Evolutionary conservation across 164 flowering plant genomes (phyloP), one percentile per base, ranked within the genome.

Genomic region (Chimonanthus salicifolius): DNA sequence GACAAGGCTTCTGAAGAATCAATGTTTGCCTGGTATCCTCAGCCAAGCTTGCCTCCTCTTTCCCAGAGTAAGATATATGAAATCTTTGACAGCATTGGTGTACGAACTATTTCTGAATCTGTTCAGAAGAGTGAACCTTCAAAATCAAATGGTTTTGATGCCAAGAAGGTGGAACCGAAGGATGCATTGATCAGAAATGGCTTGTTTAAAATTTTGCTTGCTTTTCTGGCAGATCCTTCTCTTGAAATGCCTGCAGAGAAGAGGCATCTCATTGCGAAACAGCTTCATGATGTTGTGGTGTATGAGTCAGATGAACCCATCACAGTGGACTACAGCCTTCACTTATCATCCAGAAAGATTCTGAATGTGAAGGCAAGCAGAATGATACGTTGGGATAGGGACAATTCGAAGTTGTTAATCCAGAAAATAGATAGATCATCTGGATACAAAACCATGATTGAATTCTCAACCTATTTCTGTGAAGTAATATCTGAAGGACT

Each of bases 21-120:
- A 0, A 7, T 88, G 16, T 87, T 87, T 58, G 87, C 87, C 16
- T 90, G 92, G 95, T 82, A 77, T 77, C 91, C 95, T 64, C 81
- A 71, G 71, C 79, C 75, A 46, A 84, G 80, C 74, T 66, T 72
- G 69, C 79, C 80, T 58, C 69, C 79, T n/a, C 13, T 87, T 47
- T 80, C 84, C 9, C 73, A 81, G 60, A 73, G 70, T 1, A 82
- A 76, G 73, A 70, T 89, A 71, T 74, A 83, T 51, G 84, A 82
- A 54, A 75, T 84, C 6, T 90, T 83, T 72, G 46, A 70, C 46
- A 78, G 74, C 54, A 80, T 88, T 60, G 91, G 91, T 43, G 90
- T 87, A 18, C 80, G 71, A 13, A 78, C 66, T 33, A 75, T 89
- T 47, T 90, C 95, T 43, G 83, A 85, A 62, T 77, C 87, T 7